Percentiles rank a stretch among this genome's conserved stretches.
phyloP scores from a whole-genome alignment of 2,329 filamentous ascomycete species.

The Diaporthe caulivora region DNA sequence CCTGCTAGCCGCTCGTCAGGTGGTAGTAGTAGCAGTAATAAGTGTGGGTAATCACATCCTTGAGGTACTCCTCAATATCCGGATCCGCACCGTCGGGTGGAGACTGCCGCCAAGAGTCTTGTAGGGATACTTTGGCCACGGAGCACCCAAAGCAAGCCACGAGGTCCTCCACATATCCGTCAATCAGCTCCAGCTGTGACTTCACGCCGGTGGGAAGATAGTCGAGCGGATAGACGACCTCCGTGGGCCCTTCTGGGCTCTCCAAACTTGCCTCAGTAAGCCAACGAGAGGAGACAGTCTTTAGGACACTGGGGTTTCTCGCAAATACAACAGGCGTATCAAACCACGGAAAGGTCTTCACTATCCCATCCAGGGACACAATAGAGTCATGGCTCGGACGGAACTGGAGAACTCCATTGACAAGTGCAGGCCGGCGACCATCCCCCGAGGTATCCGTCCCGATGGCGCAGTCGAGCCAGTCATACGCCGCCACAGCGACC shows the following conservation, averaged over 20 bases:
- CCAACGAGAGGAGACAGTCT: neutral
- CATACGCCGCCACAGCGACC: constrained; percentile 49
- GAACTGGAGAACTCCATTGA: constrained; percentile 26
- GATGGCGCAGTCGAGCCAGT: constrained; percentile 45
- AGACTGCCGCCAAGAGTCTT: neutral
- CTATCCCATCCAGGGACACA: constrained; percentile 1
- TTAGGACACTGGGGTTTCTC: neutral
- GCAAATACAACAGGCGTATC: constrained; percentile 18
- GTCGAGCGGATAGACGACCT: constrained; percentile 19
- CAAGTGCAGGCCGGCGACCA: constrained; percentile 10
- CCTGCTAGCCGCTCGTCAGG: neutral
- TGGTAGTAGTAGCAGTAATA: constrained; percentile 26
- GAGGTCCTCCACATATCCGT: constrained; percentile 18
- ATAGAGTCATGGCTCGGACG: constrained; percentile 15
- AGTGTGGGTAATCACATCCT: constrained; percentile 19
- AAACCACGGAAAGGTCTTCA: constrained; percentile 8
- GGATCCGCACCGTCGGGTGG: neutral
- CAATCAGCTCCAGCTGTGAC: neutral
- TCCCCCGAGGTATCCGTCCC: constrained; percentile 32
- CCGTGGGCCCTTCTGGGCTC: neutral
- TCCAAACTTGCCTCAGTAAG: neutral
- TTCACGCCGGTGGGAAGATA: neutral
- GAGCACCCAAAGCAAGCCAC: neutral
- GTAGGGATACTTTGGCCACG: neutral
- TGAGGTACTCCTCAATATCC: constrained; percentile 17